Evolutionary conservation across 2,329 filamentous ascomycete species (phyloP), one percentile per base, ranked within the genome.

Genomic region (Fusarium stilboides): DNA sequence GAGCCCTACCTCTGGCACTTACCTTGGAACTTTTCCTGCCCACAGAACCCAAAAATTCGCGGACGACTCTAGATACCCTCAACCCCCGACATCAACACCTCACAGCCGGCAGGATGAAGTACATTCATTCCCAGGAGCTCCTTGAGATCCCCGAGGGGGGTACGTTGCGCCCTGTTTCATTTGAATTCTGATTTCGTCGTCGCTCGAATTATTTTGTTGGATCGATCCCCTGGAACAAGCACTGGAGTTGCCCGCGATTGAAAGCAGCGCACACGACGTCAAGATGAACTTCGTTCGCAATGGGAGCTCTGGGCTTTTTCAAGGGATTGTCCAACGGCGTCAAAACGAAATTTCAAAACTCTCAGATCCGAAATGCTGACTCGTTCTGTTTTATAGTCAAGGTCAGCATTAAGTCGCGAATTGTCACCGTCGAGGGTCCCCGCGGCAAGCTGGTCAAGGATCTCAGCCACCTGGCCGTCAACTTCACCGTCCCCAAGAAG

Each of bases 71-170:
- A 78, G 79, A 80, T 79, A 80, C 78, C 79, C 79, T 80, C 79
- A 79, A 78, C 78, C 75, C 75, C 74, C 80, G 77, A 79, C 81
- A 82, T 81, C 79, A 80, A 79, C 79, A 79, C 79, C 79, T 80
- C 81, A 82, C 80, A 79, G 83, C 83, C 84, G 86, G 87, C 92
- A 98, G 93, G 87, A 98, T 98, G 96, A 97, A 93, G 89, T 98
- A 98, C 93, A 97, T 99, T 88, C 94, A 98, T 90, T 97, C 94
- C 82, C 89, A 95, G 88, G 95, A 99, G 91, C 88, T 89, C 86
- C 89, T 99, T 87, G 89, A 91, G 81, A 94, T 99, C 86, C 96
- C 97, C 81, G 94, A 98, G 85, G 93, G 94, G 88, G 94, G 94
- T 97, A 91, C 87, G 93, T 92, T 77, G 73, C 75, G 69, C 74